Evolutionary conservation across 2,329 filamentous ascomycete species (phyloP).

Genomic region (Apiospora marii): DNA sequence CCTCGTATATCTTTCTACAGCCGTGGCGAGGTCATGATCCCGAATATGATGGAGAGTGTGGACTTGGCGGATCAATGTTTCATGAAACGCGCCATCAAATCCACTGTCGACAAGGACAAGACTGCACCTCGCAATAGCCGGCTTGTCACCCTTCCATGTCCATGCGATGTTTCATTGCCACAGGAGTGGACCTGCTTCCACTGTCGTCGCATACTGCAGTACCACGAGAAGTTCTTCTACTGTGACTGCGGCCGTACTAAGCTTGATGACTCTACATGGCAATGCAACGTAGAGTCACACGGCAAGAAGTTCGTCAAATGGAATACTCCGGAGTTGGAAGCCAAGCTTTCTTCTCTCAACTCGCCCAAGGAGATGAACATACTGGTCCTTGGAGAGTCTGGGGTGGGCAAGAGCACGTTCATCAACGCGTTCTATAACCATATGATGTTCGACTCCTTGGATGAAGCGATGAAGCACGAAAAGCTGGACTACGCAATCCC

Average conservation of each 20-base stretch:
- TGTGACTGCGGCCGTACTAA: background rate
- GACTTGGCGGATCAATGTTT: background rate
- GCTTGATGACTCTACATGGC: background rate
- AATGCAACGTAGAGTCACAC: background rate
- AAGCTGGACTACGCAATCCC: constrained; percentile 48
- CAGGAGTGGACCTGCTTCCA: background rate
- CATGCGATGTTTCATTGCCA: background rate
- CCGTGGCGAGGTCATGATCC: background rate
- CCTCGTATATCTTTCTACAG: background rate
- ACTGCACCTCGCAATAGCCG: background rate
- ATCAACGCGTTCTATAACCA: constrained; percentile 59
- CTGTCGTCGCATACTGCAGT: background rate
- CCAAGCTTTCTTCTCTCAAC: background rate
- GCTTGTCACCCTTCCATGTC: background rate
- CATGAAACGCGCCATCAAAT: background rate
- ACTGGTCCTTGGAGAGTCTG: constrained; percentile 55
- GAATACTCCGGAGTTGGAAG: background rate
- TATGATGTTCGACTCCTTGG: constrained; percentile 45
- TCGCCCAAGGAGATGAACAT: constrained; percentile 45
- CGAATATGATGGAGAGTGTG: background rate
- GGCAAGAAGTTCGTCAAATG: background rate
- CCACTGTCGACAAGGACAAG: background rate
- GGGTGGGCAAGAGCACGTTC: constrained; percentile 57
- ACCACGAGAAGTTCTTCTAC: background rate
- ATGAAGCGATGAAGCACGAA: constrained; percentile 44